Conservation (phyloP, 2,329 filamentous ascomycete species). For the Aspergillus sp. region DNA sequence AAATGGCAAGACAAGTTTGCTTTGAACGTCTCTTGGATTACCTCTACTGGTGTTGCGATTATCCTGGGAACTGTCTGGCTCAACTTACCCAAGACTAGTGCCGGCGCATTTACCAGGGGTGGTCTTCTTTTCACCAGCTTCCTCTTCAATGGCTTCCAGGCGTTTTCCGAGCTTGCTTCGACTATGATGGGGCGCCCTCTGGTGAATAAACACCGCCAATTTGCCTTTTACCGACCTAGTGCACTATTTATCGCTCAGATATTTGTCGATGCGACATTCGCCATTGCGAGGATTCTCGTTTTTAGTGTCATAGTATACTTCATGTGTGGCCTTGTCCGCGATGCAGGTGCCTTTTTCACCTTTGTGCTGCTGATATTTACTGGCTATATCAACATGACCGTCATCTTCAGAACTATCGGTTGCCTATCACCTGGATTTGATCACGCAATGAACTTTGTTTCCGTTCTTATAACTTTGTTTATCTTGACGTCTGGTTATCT, state of each 20-base stretch:
- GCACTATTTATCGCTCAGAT: slow-evolving; percentile 84
- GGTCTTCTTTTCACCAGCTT: slow-evolving; percentile 78
- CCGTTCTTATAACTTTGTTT: slow-evolving; percentile 77
- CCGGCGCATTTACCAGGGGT: slow-evolving; percentile 76
- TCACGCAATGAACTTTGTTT: slow-evolving; percentile 79
- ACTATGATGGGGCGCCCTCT: slow-evolving; percentile 76
- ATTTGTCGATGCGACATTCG: slow-evolving; percentile 72
- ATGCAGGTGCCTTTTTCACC: slow-evolving; percentile 74
- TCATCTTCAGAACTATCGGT: slow-evolving; percentile 75
- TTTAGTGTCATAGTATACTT: slow-evolving; percentile 79
- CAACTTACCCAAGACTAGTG: slow-evolving; percentile 61
- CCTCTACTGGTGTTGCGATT: slow-evolving; percentile 71
- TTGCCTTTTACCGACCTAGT: slow-evolving; percentile 78
- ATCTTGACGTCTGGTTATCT: slow-evolving; percentile 79
- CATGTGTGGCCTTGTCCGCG: slow-evolving; percentile 68
- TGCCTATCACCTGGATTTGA: slow-evolving; percentile 79
- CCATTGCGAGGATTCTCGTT: slow-evolving; percentile 67
- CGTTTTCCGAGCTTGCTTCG: slow-evolving; percentile 72
- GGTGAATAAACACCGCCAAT: slow-evolving; percentile 80
- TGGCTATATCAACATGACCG: slow-evolving; percentile 70
- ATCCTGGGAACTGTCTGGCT: slow-evolving; percentile 79
- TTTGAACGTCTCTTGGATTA: slow-evolving; percentile 71
- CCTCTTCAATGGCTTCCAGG: slow-evolving; percentile 84
- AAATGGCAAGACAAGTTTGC: slow-evolving; percentile 84
- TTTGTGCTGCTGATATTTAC: slow-evolving; percentile 71